A percentile compares a stretch with the other conserved stretches of the same genome.
phyloP scores from a whole-genome alignment of 1,139 yeast species.

The Pneumocystis oryctolagi region DNA sequence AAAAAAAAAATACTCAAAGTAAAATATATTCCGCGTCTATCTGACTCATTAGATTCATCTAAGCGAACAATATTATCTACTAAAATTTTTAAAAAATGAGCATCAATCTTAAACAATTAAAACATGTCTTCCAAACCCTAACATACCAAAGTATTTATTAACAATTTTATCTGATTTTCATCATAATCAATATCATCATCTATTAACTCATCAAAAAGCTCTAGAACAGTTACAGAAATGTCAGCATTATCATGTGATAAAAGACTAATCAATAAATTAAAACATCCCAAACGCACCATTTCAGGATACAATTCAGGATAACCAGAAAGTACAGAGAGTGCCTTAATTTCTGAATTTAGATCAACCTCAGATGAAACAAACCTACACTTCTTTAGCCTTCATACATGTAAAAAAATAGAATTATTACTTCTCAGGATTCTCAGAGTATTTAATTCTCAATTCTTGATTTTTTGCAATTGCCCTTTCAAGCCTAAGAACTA shows the following conservation, averaged over 20 bases:
- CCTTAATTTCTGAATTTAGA: constrained; percentile 21
- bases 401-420: constrained; percentile 3
- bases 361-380: constrained; percentile 18
- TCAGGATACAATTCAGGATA: constrained; percentile 18
- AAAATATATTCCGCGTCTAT: constrained; percentile 11
- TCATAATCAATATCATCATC: constrained; percentile 15
- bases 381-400: neutral
- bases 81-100: constrained; percentile 13
- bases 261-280: constrained; percentile 18
- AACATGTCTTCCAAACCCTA: neutral
- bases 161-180: constrained; percentile 8
- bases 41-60: constrained; percentile 10
- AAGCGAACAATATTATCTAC: constrained; percentile 14
- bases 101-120: constrained; percentile 4
- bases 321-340: constrained; percentile 22
- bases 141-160: constrained; percentile 11
- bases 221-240: constrained; percentile 20
- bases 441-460: constrained; percentile 20
- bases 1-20: constrained; percentile 7
- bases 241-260: constrained; percentile 26
- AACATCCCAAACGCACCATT: constrained; percentile 18
- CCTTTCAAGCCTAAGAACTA: constrained; percentile 19
- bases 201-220: constrained; percentile 19
- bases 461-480: constrained; percentile 21
- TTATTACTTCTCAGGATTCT: constrained; percentile 24